Conservation (phyloP, 139 green algal genomes). For the Microglena sp. region DNA sequence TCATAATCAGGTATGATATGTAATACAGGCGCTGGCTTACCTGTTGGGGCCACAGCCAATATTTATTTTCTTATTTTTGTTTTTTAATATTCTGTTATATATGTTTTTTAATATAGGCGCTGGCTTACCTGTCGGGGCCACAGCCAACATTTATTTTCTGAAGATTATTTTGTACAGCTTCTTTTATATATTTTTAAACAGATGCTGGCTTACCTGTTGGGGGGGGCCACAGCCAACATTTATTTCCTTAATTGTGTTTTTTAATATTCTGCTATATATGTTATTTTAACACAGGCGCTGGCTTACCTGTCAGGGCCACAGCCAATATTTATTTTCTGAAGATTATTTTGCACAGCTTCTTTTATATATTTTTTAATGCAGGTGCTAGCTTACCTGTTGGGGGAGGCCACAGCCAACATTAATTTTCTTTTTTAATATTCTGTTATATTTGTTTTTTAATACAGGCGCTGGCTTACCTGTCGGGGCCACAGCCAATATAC, state of each 20-base stretch:
- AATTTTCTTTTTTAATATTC: too few relatives aligned
- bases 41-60: too few relatives aligned
- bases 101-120: too few relatives aligned
- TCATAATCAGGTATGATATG: too few relatives aligned
- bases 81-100: too few relatives aligned
- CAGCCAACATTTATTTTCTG: neutral
- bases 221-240: slow-evolving; percentile 71
- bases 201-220: slow-evolving; percentile 54
- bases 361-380: too few relatives aligned
- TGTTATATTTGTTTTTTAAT: too few relatives aligned
- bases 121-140: too few relatives aligned
- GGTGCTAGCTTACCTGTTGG: slow-evolving; percentile 56
- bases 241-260: too few relatives aligned
- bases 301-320: neutral
- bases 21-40: too few relatives aligned
- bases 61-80: neutral
- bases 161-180: neutral
- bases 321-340: neutral
- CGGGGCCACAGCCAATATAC: neutral
- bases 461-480: neutral
- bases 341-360: neutral
- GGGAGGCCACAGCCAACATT: slow-evolving; percentile 42
- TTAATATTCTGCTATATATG: too few relatives aligned
- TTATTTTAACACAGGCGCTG: neutral
- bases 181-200: neutral